phyloP scores from a whole-genome alignment of 495 filamentous ascomycete genomes.

The Aspergillus indologenus region DNA sequence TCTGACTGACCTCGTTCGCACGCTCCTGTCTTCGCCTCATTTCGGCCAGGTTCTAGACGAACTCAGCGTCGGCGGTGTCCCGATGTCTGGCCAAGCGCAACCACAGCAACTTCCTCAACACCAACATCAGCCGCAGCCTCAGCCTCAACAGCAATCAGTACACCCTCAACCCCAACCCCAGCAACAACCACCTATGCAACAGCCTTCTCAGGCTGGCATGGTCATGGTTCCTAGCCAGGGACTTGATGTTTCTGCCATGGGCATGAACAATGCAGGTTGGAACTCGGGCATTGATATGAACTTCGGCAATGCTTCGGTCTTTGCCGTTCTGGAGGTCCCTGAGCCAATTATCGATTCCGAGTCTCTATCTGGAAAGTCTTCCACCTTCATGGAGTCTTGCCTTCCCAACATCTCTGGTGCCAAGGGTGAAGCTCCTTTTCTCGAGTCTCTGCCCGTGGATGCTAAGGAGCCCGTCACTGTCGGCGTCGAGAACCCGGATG shows the following conservation, averaged over 20 bases:
- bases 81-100: conserved; percentile 32
- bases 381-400: conserved; percentile 34
- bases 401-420: conserved; percentile 29
- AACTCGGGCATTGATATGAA: conserved; percentile 53
- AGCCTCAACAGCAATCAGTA: conserved; percentile 29
- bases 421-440: conserved; percentile 51
- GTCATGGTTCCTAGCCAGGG: conserved; percentile 70
- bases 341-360: conserved; percentile 60
- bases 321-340: conserved; percentile 72
- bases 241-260: conserved; percentile 64
- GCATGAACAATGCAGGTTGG: conserved; percentile 51
- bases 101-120: conserved; percentile 30
- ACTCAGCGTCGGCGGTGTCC: conserved; percentile 52
- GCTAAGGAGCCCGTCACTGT: conserved; percentile 27
- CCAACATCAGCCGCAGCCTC: conserved; percentile 31
- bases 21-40: conserved; percentile 79
- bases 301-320: conserved; percentile 72
- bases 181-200: conserved; percentile 39
- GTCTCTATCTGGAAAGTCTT: conserved; percentile 64
- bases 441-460: conserved; percentile 41
- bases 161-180: conserved; percentile 18
- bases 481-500: conserved; percentile 40
- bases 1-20: conserved; percentile 71
- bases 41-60: conserved; percentile 81
- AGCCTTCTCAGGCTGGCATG: conserved; percentile 63